phyloP scores from a whole-genome alignment of 108 stramenopile species.

The Nitzschia sp. region DNA sequence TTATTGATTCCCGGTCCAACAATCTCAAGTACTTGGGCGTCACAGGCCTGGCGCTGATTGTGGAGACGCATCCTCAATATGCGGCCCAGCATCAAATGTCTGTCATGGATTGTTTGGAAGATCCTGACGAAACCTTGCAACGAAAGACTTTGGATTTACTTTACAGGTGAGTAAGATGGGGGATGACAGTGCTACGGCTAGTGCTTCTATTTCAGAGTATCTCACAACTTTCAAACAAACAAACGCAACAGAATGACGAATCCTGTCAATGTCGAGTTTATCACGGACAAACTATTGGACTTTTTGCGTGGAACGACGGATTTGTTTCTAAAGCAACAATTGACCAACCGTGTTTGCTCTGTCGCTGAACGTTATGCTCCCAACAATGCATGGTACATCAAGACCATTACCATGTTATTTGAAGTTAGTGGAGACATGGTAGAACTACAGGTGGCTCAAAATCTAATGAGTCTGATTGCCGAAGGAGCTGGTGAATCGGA shows the following conservation, averaged over 20 bases:
- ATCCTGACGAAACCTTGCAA: constrained; percentile 97
- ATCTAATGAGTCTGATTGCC: constrained; percentile 93
- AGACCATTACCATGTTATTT: constrained; percentile 86
- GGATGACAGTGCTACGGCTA: too few species aligned
- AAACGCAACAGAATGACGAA: constrained; percentile 99
- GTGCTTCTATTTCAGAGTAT: too few species aligned
- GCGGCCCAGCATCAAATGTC: constrained; percentile 97
- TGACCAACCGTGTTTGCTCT: constrained; percentile 91
- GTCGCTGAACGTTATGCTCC: constrained; percentile 98
- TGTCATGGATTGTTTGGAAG: constrained; percentile 99
- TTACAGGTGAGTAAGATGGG: too few species aligned
- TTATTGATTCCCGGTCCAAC: constrained; percentile 90
- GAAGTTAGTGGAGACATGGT: constrained; percentile 96
- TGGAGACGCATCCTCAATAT: constrained; percentile 94
- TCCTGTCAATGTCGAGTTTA: constrained; percentile 98
- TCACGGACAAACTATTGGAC: constrained; percentile 90
- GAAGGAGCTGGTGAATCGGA: constrained; percentile 97
- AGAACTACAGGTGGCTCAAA: constrained; percentile 88
- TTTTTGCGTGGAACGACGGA: constrained; percentile 89
- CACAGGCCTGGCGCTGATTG: constrained; percentile 95
- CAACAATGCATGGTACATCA: constrained; percentile 91
- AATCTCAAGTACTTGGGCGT: constrained; percentile 98
- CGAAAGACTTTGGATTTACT: constrained; percentile 96
- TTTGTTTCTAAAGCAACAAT: constrained; percentile 83
- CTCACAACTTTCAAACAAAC: too few species aligned